Base-by-base conservation (phyloP, 179 eudicot species). In the Monotropa hypopitys region DNA sequence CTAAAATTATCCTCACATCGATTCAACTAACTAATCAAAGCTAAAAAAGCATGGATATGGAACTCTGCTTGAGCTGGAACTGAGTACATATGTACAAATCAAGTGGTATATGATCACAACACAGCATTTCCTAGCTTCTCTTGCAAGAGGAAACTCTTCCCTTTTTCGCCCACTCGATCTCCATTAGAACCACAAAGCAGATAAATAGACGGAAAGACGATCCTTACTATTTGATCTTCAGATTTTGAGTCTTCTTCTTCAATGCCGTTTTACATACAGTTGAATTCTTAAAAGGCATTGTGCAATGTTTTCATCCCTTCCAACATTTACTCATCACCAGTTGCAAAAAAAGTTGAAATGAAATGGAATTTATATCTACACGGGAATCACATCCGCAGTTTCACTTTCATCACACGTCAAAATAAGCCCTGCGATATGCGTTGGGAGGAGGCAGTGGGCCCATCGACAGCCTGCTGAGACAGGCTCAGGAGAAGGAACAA, bases 361-460 rank as follows among this genome's bases (percentile, higher is more conserved):
- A 56, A 71, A 54, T n/a, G 72, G 15, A 16, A 67, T 51, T 46
- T 30, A 63, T 66, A 77, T 78, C 85, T 90, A 93, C 79, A 91
- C 97, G 3, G 98, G 91, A 79, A 93, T 89, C 74, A 88, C 99
- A 43, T 95, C 98, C 1, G 88, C 84, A 67, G 86, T 84, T 80
- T 91, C 92, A 83, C 83, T 89, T 73, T 95, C 97, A 8, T 93
- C 97, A 49, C 93, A 95, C 49, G 85, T 85, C 88, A 95, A 77
- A 69, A 93, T 71, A 26, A 95, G 89, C 63, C 99, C 99, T 76
- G 93, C 97, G 0, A 85, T 79, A 45, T 88, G 90, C 77, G 90
- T 87, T 0, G 99, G 99, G 33, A 95, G 89, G 79, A 93, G 98
- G 80, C 97, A 90, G 2, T 89, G 88, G 70, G 83, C 53, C 98